Percentiles rank a stretch among this genome's conserved stretches.
Evolutionary conservation across 768 basidiomycete species (phyloP).

Genomic region (Podaxis rugospora): DNA sequence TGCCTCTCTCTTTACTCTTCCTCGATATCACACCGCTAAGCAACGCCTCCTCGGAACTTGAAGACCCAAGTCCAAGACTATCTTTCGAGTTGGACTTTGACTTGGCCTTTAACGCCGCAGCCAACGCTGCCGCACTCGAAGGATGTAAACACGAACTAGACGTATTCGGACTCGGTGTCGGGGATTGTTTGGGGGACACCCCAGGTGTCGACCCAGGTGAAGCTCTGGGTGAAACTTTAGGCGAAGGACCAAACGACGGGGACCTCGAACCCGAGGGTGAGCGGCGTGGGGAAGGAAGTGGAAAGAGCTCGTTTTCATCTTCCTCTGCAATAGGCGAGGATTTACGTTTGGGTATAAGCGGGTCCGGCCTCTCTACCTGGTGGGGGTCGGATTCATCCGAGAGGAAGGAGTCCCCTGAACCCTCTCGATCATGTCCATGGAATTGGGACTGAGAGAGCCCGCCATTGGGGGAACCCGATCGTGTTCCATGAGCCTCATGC

Average conservation of each 20-base stretch:
- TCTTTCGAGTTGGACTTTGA: conserved; percentile 18
- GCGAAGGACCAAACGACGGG: neutral
- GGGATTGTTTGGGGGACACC: conserved; percentile 20
- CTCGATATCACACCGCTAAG: neutral
- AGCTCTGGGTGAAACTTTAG: conserved; percentile 15
- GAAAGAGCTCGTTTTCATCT: conserved; percentile 50
- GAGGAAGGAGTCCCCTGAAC: neutral
- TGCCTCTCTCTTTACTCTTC: neutral
- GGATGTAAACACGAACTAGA: conserved; percentile 22
- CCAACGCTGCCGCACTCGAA: conserved; percentile 1
- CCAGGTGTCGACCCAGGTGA: conserved; percentile 15
- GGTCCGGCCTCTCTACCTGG: too few species aligned
- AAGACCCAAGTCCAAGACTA: conserved; percentile 9
- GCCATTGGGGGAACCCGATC: neutral
- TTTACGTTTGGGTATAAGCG: neutral
- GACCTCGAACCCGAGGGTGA: neutral
- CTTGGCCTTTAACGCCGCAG: conserved; percentile 14
- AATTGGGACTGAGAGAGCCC: neutral
- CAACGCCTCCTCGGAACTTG: conserved; percentile 1
- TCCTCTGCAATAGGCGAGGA: conserved; percentile 47
- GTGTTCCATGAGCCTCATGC: neutral
- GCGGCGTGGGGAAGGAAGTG: conserved; percentile 58
- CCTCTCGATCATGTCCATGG: conserved; percentile 14
- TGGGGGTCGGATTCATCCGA: neutral
- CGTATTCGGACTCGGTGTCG: conserved; percentile 29